A percentile compares a stretch with the other conserved stretches of the same genome.
Evolutionary conservation across 768 basidiomycete species (phyloP).

Genomic region (Suillus plorans): DNA sequence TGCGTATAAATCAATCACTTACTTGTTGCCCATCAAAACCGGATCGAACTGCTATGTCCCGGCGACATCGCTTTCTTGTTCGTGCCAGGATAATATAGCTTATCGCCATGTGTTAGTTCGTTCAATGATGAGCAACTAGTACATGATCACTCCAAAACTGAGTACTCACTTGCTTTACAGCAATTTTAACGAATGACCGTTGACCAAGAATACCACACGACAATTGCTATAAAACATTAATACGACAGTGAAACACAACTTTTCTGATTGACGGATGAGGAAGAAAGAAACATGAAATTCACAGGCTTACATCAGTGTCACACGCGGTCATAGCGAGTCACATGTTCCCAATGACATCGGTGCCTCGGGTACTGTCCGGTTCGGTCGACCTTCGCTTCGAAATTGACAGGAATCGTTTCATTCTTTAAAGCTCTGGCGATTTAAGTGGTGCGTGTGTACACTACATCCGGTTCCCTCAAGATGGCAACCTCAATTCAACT

Average conservation of each 20-base stretch:
- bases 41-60: background rate
- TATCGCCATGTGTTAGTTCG: background rate
- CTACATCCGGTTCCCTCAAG: background rate
- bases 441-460: background rate
- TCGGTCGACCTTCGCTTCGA: background rate
- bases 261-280: no score
- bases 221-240: background rate
- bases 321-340: background rate
- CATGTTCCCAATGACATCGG: background rate
- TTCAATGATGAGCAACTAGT: no score
- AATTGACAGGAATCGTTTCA: background rate
- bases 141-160: background rate
- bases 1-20: background rate
- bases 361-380: background rate
- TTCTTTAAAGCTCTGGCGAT: background rate
- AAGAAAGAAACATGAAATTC: background rate
- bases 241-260: background rate
- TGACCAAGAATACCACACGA: background rate
- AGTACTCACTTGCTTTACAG: background rate
- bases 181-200: background rate
- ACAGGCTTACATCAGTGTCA: background rate
- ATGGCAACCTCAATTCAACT: constrained; percentile 13
- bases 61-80: no score
- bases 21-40: background rate
- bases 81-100: no score